Percentiles rank a stretch among this genome's conserved stretches.
These are phyloP conservation scores for Botrytis cinerea DNA, from an alignment of 2,329 filamentous ascomycete species.

Conservation along the genomic window DNA sequence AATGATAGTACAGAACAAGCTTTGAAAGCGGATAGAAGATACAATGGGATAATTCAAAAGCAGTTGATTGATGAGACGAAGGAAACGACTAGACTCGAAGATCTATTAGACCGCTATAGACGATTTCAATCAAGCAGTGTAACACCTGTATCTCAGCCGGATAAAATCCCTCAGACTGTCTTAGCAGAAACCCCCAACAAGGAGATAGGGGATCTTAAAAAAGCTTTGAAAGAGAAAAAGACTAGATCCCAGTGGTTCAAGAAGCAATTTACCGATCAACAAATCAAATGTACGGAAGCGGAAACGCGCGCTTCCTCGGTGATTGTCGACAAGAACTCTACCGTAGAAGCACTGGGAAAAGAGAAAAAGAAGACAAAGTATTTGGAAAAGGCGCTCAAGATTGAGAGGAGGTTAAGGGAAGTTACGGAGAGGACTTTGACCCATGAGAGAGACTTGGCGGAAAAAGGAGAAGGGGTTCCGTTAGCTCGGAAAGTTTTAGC, in stretches of 20 bases:
- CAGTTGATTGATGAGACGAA: neutral
- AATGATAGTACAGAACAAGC: neutral
- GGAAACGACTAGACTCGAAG: neutral
- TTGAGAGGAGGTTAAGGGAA: neutral
- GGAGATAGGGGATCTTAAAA: neutral
- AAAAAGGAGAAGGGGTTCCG: neutral
- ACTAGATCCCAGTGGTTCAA: neutral
- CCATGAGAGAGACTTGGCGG: neutral
- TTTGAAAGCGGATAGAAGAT: neutral
- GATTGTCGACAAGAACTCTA: neutral
- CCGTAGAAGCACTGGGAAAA: neutral
- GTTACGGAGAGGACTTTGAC: too few relatives aligned
- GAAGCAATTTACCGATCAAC: neutral
- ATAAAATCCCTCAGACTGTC: neutral
- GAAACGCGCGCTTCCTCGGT: neutral
- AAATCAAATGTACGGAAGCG: neutral
- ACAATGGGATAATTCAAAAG: neutral
- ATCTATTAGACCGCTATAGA: neutral
- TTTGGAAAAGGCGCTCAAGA: neutral
- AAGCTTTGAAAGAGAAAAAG: neutral
- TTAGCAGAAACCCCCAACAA: too few relatives aligned
- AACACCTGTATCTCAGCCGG: neutral
- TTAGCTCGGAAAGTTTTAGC: neutral
- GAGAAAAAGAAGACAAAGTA: neutral
- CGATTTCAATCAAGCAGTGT: neutral